Evolutionary conservation across 768 basidiomycete genomes (phyloP), one percentile per base, ranked within the genome.

Genomic region (Serendipita sp.): DNA sequence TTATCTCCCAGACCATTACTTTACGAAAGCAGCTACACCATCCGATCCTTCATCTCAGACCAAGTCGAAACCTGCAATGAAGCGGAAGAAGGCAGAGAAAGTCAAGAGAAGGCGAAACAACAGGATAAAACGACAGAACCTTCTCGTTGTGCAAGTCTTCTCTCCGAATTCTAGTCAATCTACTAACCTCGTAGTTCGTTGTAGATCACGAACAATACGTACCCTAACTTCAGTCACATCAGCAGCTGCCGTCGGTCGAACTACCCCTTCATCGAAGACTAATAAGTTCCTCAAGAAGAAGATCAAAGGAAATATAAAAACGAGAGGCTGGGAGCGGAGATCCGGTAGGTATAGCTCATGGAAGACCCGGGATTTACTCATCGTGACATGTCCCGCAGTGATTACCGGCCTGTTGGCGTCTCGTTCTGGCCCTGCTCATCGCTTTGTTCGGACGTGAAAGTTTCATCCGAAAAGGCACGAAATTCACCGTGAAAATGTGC

Each of bases 1-100:
- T 30, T 60, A 60, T 37, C 56, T 60, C 8, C 56, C 56, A 24
- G 56, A 60, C 3, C 56, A 60, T 30, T 60, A 60, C 56, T 60
- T 60, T 60, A 51, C 48, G 18, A 35, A 60, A 32, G 5, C 28
- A 35, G 28, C 18, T 8, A 10, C 28, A 8, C 35, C 56, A 32
- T 24, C 18, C 7, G 48, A n/a, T 24, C 28, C 16, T 32, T 32
- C 56, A 24, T n/a, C 56, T 24, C 10, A 8, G 10, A 34, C 28
- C 13, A 37, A 30, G 18, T 38, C 28, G n/a, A 60, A 32, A 32
- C 16, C 37, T 28, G 18, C 56, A 28, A 11, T 35, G 10, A 60
- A 60, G 35, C 48, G n/a, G n/a, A 53, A n/a, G 48, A 60, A 60
- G 56, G 37, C 4, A 24, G 37, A 60, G n/a, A 37, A 35, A 8